Percentiles rank a stretch among this genome's conserved stretches.
These are phyloP conservation scores for Fraxinus sp. DNA, from an alignment of 305 asterid genomes.

Conservation along the genomic window DNA sequence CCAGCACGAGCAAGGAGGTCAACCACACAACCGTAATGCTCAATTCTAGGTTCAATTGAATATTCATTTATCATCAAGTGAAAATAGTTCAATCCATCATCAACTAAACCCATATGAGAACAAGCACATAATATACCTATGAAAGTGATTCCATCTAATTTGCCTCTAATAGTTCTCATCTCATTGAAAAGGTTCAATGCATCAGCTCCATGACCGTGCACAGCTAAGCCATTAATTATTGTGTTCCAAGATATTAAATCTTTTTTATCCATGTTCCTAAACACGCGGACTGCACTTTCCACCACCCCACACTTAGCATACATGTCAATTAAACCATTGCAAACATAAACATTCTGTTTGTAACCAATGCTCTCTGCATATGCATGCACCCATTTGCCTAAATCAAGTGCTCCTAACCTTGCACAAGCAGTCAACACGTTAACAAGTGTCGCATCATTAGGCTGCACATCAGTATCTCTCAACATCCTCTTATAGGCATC, in stretches of 20 bases:
- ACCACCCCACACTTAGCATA: constrained; percentile 80
- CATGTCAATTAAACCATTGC: constrained; percentile 71
- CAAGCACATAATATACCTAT: constrained; percentile 72
- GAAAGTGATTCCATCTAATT: constrained; percentile 72
- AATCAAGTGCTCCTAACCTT: constrained; percentile 64
- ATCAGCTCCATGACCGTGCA: constrained; percentile 70
- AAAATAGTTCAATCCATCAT: constrained; percentile 55
- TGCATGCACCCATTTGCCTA: constrained; percentile 64
- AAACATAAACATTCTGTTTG: constrained; percentile 48
- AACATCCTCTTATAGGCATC: constrained; percentile 59
- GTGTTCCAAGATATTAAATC: constrained; percentile 83
- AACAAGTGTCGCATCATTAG: constrained; percentile 71
- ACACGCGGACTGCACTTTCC: constrained; percentile 46
- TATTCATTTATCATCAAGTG: constrained; percentile 48
- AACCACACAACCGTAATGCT: constrained; percentile 86
- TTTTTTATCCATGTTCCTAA: constrained; percentile 48
- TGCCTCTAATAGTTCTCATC: constrained; percentile 52
- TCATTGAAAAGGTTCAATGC: constrained; percentile 50
- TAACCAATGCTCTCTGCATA: constrained; percentile 52
- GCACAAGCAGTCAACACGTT: constrained; percentile 65
- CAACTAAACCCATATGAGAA: constrained; percentile 72
- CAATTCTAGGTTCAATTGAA: constrained; percentile 51
- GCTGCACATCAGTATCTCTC: constrained; percentile 49
- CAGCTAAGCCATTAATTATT: constrained; percentile 72
- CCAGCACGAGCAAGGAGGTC: constrained; percentile 75